Evolutionary conservation across 2,329 filamentous ascomycete species (phyloP), one percentile per base, ranked within the genome.

Genomic region (Ophiocordyceps camponoti-saundersi): DNA sequence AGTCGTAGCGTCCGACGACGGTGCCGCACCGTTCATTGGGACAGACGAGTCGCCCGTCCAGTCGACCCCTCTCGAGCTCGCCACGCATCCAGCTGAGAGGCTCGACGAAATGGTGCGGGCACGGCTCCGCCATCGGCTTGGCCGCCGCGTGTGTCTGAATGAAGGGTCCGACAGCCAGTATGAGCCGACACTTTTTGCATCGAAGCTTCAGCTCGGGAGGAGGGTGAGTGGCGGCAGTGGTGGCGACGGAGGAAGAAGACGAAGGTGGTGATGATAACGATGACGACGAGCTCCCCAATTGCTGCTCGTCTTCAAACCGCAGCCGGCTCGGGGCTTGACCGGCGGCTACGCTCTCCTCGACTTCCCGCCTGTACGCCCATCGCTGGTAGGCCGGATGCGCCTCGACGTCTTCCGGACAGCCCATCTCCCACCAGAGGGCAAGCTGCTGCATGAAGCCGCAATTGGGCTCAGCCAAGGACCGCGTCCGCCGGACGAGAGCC

Each of bases 71-170:
- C 55, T 89, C 84, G 3, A 98, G 77, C 56, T 82, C 80, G 1
- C 80, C 69, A 7, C 85, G 79, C 92, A 98, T 98, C 92, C 92
- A 98, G 15, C 85, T 85, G 32, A 98, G 69, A 0, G 92, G 87
- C 57, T 96, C 88, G 52, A 96, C 65, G 63, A 95, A 96, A 61
- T 89, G 77, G 62, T 96, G 90, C 20, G 83, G 82, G 57, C 92
- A 98, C 13, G 48, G 45, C 23, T 46, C 30, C 46, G 46, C 29
- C 22, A 10, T 22, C 1, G 44, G 36, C 29, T 47, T 44, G 36
- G 44, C 15, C 1, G 46, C 30, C 16, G 26, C 66, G 62, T 93
- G 87, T 1, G 74, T 65, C 43, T 82, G 64, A 46, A 93, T 70
- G 59, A 86, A 93, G 30, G 65, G 62, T 0, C 67, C 59, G 0